Percentiles rank a stretch among this genome's conserved stretches.
Conservation (phyloP, 2,329 filamentous ascomycete species). For the Exserohilum turcica region DNA sequence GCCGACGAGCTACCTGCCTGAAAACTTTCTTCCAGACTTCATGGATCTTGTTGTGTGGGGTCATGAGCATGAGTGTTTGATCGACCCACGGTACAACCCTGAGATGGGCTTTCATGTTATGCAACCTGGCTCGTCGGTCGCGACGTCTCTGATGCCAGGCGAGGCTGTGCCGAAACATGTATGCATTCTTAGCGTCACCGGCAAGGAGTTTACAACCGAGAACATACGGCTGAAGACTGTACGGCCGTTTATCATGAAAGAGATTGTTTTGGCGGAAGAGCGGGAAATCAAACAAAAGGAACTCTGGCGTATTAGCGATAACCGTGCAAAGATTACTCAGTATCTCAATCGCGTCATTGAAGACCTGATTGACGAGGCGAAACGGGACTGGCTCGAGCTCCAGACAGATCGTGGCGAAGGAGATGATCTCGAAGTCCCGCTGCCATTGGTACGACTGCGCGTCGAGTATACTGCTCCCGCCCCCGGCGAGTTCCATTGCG, state of each 20-base stretch:
- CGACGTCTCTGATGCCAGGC: constrained; percentile 86
- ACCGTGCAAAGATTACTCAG: constrained; percentile 77
- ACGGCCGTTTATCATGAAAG: constrained; percentile 84
- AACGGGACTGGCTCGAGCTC: constrained; percentile 77
- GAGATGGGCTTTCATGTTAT: constrained; percentile 94
- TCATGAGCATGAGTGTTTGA: constrained; percentile 94
- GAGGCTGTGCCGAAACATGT: constrained; percentile 93
- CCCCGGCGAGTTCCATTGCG: constrained; percentile 83
- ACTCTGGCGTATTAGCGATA: constrained; percentile 80
- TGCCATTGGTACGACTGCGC: constrained; percentile 85
- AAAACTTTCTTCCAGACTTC: constrained; percentile 89
- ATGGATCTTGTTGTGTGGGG: constrained; percentile 94
- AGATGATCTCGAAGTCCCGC: constrained; percentile 66
- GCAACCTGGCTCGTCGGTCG: constrained; percentile 95
- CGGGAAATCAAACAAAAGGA: constrained; percentile 75
- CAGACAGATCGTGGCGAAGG: constrained; percentile 61
- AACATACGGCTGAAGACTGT: constrained; percentile 85
- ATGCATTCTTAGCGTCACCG: constrained; percentile 80
- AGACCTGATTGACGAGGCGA: constrained; percentile 84
- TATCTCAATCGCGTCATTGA: constrained; percentile 79
- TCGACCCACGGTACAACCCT: constrained; percentile 80
- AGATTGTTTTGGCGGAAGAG: constrained; percentile 78
- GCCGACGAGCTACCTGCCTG: constrained; percentile 89
- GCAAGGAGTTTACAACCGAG: constrained; percentile 78
- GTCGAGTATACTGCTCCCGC: constrained; percentile 89